A percentile compares a stretch with the other conserved stretches of the same genome.
Conservation (phyloP, 2,329 filamentous ascomycete species). For the Phyllosticta paracitricarpa region DNA sequence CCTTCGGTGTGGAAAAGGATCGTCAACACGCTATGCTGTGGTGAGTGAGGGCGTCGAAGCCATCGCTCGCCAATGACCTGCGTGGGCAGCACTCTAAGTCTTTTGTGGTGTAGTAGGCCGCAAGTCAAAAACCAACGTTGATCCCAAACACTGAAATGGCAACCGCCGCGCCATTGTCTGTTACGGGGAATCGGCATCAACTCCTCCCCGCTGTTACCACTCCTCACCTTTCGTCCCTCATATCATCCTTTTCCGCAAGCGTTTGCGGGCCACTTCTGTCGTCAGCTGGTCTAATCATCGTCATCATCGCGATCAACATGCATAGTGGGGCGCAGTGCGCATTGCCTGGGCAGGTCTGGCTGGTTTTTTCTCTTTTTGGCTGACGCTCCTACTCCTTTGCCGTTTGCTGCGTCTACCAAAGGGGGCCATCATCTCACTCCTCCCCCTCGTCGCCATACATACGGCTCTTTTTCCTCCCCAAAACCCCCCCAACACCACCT, state of each 20-base stretch:
- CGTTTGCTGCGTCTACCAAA: neutral
- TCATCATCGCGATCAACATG: constrained; percentile 5
- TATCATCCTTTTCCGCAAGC: constrained; percentile 8
- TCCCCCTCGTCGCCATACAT: constrained; percentile 7
- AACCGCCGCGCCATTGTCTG: neutral
- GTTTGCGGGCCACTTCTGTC: constrained; percentile 1
- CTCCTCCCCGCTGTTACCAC: constrained; percentile 1
- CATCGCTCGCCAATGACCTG: neutral
- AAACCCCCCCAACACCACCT: neutral
- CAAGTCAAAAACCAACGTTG: neutral
- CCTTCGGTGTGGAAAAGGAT: constrained; percentile 10
- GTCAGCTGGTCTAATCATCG: constrained; percentile 7
- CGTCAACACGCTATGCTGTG: constrained; percentile 9
- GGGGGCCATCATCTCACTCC: neutral
- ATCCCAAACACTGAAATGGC: neutral
- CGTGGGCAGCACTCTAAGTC: neutral
- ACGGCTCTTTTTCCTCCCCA: constrained; percentile 8
- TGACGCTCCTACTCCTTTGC: neutral
- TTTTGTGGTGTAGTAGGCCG: neutral
- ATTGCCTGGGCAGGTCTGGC: constrained; percentile 3
- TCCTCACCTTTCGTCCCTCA: constrained; percentile 1
- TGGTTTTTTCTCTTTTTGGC: neutral
- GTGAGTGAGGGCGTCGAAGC: constrained; percentile 7
- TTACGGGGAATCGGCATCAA: neutral
- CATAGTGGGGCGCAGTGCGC: constrained; percentile 10